Evolutionary conservation across 129 eudicot genomes (phyloP).

Genomic region (Logfia minima): DNA sequence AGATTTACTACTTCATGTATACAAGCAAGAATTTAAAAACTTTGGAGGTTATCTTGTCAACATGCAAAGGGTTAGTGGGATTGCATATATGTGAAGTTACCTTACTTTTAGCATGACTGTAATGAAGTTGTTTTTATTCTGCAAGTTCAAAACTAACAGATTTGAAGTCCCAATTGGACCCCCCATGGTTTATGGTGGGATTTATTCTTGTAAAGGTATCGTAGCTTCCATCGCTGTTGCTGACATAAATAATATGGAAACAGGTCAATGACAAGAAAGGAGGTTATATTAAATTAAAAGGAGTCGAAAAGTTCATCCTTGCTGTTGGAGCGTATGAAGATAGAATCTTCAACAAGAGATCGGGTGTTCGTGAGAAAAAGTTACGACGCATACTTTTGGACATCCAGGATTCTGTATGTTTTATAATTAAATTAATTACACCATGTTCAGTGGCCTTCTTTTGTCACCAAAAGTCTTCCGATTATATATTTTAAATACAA

Average conservation of each 20-base stretch:
- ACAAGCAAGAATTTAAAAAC: constrained; percentile 49
- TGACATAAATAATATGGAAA: background rate
- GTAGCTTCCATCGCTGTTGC: too few species aligned
- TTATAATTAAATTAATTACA: background rate
- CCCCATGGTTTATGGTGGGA: too few species aligned
- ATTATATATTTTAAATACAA: background rate
- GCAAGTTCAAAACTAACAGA: background rate
- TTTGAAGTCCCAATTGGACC: background rate
- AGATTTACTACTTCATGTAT: constrained; percentile 56
- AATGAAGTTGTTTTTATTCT: background rate
- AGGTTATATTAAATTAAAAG: constrained; percentile 40
- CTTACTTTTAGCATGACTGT: background rate
- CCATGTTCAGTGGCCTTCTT: background rate
- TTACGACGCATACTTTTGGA: constrained; percentile 29
- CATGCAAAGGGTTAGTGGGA: constrained; percentile 39
- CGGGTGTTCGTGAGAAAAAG: constrained; percentile 29
- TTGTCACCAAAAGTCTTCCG: background rate
- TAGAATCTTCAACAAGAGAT: constrained; percentile 52
- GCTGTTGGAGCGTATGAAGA: constrained; percentile 53
- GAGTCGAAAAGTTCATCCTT: constrained; percentile 70
- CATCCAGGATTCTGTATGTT: constrained; percentile 32
- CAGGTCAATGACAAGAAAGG: constrained; percentile 47
- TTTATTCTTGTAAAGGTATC: too few species aligned
- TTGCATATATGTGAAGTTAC: background rate
- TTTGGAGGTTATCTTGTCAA: constrained; percentile 64